A percentile compares a stretch with the other conserved stretches of the same genome.
phyloP scores from a whole-genome alignment of 202 grass and related monocot species.

The Elaeis oleifera region DNA sequence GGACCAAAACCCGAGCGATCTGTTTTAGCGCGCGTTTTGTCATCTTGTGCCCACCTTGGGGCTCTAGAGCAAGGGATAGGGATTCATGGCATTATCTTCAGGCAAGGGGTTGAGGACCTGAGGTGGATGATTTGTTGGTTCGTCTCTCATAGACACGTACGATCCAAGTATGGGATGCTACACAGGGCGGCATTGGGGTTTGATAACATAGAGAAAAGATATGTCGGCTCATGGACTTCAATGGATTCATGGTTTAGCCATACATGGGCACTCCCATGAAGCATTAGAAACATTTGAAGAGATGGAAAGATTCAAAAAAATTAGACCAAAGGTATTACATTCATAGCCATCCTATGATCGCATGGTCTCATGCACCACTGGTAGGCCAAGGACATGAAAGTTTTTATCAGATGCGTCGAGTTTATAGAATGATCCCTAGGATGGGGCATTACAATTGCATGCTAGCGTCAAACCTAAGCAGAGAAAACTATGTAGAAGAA shows the following conservation, averaged over 20 bases:
- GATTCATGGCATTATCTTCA: not conserved
- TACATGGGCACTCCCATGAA: constrained; percentile 2
- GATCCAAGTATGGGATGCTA: constrained; percentile 8
- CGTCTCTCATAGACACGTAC: constrained; percentile 15
- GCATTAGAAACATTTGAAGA: constrained; percentile 14
- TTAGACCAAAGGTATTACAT: too few species aligned
- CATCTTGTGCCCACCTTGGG: constrained; percentile 12
- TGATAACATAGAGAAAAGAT: not conserved
- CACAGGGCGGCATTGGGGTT: constrained; percentile 3
- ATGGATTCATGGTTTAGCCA: constrained; percentile 9
- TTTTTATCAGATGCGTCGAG: not conserved
- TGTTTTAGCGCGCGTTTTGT: not conserved
- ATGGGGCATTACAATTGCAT: not conserved
- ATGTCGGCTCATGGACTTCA: constrained; percentile 13
- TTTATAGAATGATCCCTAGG: constrained; percentile 9
- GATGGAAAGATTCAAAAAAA: constrained; percentile 9
- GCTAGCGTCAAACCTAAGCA: not conserved
- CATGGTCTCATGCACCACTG: constrained; percentile 12
- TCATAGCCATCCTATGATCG: not conserved
- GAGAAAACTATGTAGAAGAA: constrained; percentile 14
- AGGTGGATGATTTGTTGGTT: constrained; percentile 10
- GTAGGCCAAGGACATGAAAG: not conserved
- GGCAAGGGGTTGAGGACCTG: constrained; percentile 1
- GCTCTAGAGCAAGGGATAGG: constrained; percentile 10
- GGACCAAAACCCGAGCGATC: not conserved